A percentile compares a stretch with the other conserved stretches of the same genome.
These are phyloP conservation scores for Actinomortierella ambigua DNA, from an alignment of 371 early-diverging fungal species.

Conservation along the genomic window DNA sequence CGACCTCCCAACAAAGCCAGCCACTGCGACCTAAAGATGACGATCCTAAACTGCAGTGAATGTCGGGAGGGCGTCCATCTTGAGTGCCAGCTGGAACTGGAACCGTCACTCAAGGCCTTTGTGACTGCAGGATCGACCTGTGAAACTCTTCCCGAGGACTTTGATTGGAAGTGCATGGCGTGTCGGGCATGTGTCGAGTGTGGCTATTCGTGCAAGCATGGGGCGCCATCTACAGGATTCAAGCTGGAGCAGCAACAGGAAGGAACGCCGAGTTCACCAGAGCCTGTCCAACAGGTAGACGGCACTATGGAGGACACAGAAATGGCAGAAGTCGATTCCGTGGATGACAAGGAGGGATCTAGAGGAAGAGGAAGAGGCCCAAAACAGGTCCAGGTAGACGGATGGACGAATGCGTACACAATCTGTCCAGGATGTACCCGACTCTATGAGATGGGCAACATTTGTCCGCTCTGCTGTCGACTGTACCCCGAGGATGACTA, in stretches of 20 bases:
- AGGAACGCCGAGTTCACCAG: too few relatives aligned
- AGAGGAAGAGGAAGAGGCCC: background rate
- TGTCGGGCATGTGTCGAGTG: constrained; percentile 42
- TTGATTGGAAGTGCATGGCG: constrained; percentile 29
- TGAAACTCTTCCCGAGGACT: background rate
- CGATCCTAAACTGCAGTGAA: constrained; percentile 12
- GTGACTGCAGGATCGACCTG: background rate
- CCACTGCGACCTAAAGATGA: too few relatives aligned
- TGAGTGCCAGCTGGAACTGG: constrained; percentile 16
- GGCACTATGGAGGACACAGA: background rate
- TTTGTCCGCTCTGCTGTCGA: constrained; percentile 54
- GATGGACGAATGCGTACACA: constrained; percentile 50
- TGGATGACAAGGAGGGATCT: background rate
- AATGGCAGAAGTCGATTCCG: background rate
- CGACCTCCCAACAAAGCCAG: too few relatives aligned
- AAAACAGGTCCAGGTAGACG: background rate
- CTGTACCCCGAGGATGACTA: constrained; percentile 48
- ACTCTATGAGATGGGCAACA: constrained; percentile 48
- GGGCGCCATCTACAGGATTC: background rate
- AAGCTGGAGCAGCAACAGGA: too few relatives aligned
- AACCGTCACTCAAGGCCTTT: constrained; percentile 12
- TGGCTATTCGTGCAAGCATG: constrained; percentile 10
- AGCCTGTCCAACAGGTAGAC: background rate
- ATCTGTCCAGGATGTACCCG: constrained; percentile 52
- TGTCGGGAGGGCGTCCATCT: constrained; percentile 17